A percentile compares a stretch with the other conserved stretches of the same genome.
phyloP scores from a whole-genome alignment of 1,139 yeast species.

The Candida pseudocylindracea region DNA sequence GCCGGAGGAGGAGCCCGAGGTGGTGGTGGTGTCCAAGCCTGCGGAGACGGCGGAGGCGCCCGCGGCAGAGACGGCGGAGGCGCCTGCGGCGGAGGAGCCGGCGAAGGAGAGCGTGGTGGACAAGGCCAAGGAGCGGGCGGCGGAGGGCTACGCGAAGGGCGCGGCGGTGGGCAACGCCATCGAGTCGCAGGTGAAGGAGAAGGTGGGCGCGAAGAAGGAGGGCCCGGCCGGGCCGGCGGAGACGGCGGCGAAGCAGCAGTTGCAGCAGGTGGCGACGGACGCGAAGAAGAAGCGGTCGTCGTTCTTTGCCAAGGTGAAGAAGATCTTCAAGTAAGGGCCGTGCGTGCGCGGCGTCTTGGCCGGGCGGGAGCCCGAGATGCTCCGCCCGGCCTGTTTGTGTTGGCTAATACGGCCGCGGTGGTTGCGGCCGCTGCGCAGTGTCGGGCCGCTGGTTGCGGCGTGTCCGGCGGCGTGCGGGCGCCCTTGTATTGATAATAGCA shows the following conservation, averaged over 20 bases:
- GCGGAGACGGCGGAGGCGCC: neutral
- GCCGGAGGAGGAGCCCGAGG: neutral
- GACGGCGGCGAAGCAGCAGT: constrained; percentile 1
- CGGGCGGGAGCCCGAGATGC: too few species aligned
- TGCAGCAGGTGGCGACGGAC: neutral
- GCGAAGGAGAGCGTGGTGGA: constrained; percentile 3
- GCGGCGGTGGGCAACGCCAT: constrained; percentile 2
- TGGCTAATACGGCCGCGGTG: too few species aligned
- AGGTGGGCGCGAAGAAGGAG: constrained; percentile 18
- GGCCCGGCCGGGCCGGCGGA: constrained; percentile 2
- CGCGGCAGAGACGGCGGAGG: neutral
- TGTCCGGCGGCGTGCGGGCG: too few species aligned
- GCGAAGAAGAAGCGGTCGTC: constrained; percentile 4
- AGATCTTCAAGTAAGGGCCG: constrained; percentile 4
- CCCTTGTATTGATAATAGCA: too few species aligned
- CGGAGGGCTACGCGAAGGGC: constrained; percentile 13
- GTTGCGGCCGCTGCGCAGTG: too few species aligned
- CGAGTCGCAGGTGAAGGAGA: constrained; percentile 16
- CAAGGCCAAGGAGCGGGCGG: constrained; percentile 16
- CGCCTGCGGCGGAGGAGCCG: neutral
- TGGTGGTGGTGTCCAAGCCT: neutral
- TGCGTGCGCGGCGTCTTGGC: too few species aligned
- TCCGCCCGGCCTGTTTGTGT: too few species aligned
- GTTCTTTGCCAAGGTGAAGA: constrained; percentile 6
- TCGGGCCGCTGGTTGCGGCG: too few species aligned